These are phyloP conservation scores for Hyphodiscus sp. DNA, from an alignment of 2,329 filamentous ascomycete genomes.

Conservation along the genomic window DNA sequence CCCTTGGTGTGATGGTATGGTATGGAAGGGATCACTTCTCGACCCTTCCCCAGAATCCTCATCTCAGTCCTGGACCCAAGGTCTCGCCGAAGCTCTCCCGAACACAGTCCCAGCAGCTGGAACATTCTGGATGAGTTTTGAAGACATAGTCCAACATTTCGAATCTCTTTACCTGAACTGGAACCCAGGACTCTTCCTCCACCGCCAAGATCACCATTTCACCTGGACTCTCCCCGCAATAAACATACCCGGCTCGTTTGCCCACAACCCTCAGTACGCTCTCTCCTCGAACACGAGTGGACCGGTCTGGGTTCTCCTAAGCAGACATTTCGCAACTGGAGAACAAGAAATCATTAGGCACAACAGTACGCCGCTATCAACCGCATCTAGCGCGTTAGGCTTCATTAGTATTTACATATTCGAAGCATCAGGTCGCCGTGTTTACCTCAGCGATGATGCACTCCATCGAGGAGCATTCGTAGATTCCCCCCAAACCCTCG, in stretches of 20 bases:
- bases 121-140: slow-evolving; percentile 90
- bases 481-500: slow-evolving; percentile 85
- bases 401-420: slow-evolving; percentile 88
- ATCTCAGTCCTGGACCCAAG: slow-evolving; percentile 15
- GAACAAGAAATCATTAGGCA: slow-evolving; percentile 51
- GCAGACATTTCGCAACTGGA: slow-evolving; percentile 73
- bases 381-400: slow-evolving; percentile 42
- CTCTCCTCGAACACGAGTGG: slow-evolving; percentile 52
- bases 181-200: slow-evolving; percentile 78
- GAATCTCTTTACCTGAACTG: slow-evolving; percentile 97
- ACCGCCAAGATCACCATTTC: slow-evolving; percentile 87
- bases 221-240: slow-evolving; percentile 59
- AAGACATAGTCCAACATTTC: slow-evolving; percentile 84
- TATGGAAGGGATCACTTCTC: slow-evolving; percentile 53
- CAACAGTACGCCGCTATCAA: slow-evolving; percentile 26
- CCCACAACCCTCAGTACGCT: slow-evolving; percentile 67
- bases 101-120: slow-evolving; percentile 45
- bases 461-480: slow-evolving; percentile 78
- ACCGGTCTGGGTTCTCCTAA: slow-evolving; percentile 76
- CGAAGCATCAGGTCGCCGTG: slow-evolving; percentile 59
- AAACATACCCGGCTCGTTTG: slow-evolving; percentile 47
- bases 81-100: slow-evolving; percentile 21
- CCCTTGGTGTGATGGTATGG: slow-evolving; percentile 81
- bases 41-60: slow-evolving; percentile 2
- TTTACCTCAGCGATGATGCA: slow-evolving; percentile 67